Percentiles rank a stretch among this genome's conserved stretches.
Evolutionary conservation across 805 yeast species (phyloP).

Genomic region (Lachancea meyersii): DNA sequence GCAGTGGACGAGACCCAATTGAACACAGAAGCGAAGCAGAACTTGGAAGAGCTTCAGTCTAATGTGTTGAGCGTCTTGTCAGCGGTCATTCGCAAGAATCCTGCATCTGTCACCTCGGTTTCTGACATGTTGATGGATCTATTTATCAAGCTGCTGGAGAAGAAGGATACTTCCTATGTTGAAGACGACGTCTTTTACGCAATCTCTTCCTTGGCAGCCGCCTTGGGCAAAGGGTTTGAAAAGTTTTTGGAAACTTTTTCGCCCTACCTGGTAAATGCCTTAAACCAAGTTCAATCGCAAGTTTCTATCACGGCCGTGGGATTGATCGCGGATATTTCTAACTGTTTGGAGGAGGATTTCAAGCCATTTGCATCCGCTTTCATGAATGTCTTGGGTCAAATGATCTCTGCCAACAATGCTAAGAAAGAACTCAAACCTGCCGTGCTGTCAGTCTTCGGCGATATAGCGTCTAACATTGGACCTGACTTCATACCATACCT

Average conservation of each 20-base stretch:
- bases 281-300: slow-evolving; percentile 76
- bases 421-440: slow-evolving; percentile 81
- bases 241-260: slow-evolving; percentile 75
- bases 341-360: slow-evolving; percentile 71
- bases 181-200: slow-evolving; percentile 95
- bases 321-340: slow-evolving; percentile 87
- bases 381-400: slow-evolving; percentile 75
- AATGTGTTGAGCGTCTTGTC: slow-evolving; percentile 74
- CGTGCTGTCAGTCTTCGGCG: slow-evolving; percentile 90
- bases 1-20: slow-evolving; percentile 52
- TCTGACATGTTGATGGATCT: slow-evolving; percentile 82
- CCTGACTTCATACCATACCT: slow-evolving; percentile 68
- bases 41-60: slow-evolving; percentile 83
- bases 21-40: slow-evolving; percentile 63
- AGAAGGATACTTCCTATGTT: slow-evolving; percentile 56
- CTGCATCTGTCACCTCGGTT: slow-evolving; percentile 54
- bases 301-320: slow-evolving; percentile 90
- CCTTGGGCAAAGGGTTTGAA: slow-evolving; percentile 63
- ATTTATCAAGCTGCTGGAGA: slow-evolving; percentile 63
- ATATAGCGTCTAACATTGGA: slow-evolving; percentile 86
- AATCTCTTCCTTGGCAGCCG: slow-evolving; percentile 80
- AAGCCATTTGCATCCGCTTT: slow-evolving; percentile 71
- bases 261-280: slow-evolving; percentile 74
- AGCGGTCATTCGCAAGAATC: slow-evolving; percentile 76
- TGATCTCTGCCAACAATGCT: slow-evolving; percentile 58